Percentiles rank a stretch among this genome's conserved stretches.
phyloP scores from a whole-genome alignment of 2,329 filamentous ascomycete species.

The Aspergillus quadricinctus region DNA sequence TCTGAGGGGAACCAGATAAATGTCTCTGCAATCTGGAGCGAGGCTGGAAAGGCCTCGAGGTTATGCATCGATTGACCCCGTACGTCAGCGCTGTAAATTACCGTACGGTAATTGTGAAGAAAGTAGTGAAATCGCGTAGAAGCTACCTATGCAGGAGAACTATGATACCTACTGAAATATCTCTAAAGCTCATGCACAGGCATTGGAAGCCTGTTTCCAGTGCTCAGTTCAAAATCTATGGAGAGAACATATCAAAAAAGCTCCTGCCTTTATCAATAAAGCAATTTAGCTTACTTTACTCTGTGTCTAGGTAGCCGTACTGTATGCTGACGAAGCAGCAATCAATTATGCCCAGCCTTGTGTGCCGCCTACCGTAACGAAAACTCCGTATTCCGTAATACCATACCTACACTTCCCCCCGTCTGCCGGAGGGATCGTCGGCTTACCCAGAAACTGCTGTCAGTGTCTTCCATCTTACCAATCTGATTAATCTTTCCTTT shows the following conservation, averaged over 20 bases:
- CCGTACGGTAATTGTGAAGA: neutral
- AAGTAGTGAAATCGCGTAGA: neutral
- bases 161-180: neutral
- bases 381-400: neutral
- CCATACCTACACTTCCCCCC: neutral
- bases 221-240: neutral
- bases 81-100: slow-evolving; percentile 9
- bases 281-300: neutral
- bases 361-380: neutral
- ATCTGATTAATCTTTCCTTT: neutral
- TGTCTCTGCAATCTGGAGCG: slow-evolving; percentile 6
- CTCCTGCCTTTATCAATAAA: neutral
- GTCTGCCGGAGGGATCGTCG: neutral
- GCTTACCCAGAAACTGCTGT: neutral
- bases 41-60: slow-evolving; percentile 11
- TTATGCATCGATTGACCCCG: neutral
- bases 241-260: neutral
- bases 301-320: neutral
- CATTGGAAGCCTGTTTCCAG: neutral
- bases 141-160: neutral
- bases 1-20: slow-evolving; percentile 5
- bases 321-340: neutral
- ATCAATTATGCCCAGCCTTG: neutral
- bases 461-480: neutral
- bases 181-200: neutral